Percentiles rank a stretch among this genome's conserved stretches.
These are phyloP conservation scores for Phytophthora ohioensis DNA, from an alignment of 352 stramenopile genomes.

Conservation along the genomic window DNA sequence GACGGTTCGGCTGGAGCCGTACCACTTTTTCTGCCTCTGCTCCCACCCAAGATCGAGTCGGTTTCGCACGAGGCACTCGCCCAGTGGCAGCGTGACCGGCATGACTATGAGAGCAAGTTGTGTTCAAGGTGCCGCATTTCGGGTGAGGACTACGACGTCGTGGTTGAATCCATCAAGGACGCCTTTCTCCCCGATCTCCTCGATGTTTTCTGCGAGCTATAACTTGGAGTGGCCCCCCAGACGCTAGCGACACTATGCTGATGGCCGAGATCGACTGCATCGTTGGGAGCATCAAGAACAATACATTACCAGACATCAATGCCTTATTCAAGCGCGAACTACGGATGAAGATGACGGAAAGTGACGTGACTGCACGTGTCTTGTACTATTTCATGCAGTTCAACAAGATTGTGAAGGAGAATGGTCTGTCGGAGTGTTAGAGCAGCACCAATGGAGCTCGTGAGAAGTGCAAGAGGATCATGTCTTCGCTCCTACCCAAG, in stretches of 20 bases:
- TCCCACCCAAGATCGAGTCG: too few relatives aligned
- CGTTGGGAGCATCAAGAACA: slow-evolving; percentile 2
- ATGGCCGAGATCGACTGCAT: slow-evolving; percentile 3
- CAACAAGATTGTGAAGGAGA: neutral
- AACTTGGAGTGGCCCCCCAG: neutral
- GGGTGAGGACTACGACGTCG: neutral
- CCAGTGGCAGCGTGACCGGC: too few relatives aligned
- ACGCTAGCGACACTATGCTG: neutral
- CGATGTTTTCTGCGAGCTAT: slow-evolving; percentile 1
- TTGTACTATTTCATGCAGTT: slow-evolving; percentile 5
- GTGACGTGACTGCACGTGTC: neutral
- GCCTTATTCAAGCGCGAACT: neutral
- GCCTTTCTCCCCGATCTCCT: neutral
- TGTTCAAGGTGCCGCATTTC: neutral
- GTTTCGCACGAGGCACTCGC: too few relatives aligned
- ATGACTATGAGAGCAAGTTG: slow-evolving; percentile 6
- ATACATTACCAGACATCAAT: neutral
- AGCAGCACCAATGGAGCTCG: too few relatives aligned
- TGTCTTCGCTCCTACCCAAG: too few relatives aligned
- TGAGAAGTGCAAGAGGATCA: too few relatives aligned
- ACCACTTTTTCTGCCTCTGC: too few relatives aligned
- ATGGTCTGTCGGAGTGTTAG: slow-evolving; percentile 2
- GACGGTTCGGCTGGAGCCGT: too few relatives aligned
- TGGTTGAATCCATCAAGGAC: neutral
- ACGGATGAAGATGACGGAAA: neutral